Percentiles rank a stretch among this genome's conserved stretches.
phyloP scores from a whole-genome alignment of 805 yeast genomes.

The Candida ponderosae region DNA sequence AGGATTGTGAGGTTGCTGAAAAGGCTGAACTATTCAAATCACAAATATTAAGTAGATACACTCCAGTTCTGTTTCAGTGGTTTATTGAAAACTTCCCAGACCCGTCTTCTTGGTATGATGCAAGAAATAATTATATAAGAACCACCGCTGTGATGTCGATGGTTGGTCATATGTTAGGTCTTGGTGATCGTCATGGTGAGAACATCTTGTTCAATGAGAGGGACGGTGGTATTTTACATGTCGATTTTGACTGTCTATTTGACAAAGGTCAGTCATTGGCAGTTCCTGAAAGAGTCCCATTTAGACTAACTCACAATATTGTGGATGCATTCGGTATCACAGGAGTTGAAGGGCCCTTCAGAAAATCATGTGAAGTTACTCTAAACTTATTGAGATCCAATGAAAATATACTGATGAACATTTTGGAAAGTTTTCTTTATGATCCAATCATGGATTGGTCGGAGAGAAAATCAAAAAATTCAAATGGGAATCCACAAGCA shows the following conservation, averaged over 20 bases:
- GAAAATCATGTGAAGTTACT: slow-evolving; percentile 81
- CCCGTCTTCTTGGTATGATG: slow-evolving; percentile 79
- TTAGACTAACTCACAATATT: slow-evolving; percentile 81
- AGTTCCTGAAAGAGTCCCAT: slow-evolving; percentile 92
- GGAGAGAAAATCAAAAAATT: slow-evolving; percentile 27
- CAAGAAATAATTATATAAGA: slow-evolving; percentile 66
- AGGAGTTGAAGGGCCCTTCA: slow-evolving; percentile 85
- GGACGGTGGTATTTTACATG: slow-evolving; percentile 80
- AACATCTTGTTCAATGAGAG: slow-evolving; percentile 68
- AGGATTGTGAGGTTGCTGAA: slow-evolving; percentile 19
- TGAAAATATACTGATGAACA: slow-evolving; percentile 81
- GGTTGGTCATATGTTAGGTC: slow-evolving; percentile 88
- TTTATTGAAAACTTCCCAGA: slow-evolving; percentile 84
- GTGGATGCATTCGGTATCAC: slow-evolving; percentile 84
- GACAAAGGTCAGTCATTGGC: slow-evolving; percentile 70
- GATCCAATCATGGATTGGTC: slow-evolving; percentile 88
- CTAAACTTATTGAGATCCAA: slow-evolving; percentile 62
- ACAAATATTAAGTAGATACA: slow-evolving; percentile 26
- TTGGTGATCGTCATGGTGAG: slow-evolving; percentile 96
- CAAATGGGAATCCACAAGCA: slow-evolving; percentile 44
- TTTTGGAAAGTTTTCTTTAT: slow-evolving; percentile 84
- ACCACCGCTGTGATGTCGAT: slow-evolving; percentile 95
- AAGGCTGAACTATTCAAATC: slow-evolving; percentile 28
- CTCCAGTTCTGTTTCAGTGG: slow-evolving; percentile 82
- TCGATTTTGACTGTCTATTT: slow-evolving; percentile 93